These are phyloP conservation scores for Ceratobasidium sp. DNA, from an alignment of 1,284 basidiomycete species.

Conservation along the genomic window DNA sequence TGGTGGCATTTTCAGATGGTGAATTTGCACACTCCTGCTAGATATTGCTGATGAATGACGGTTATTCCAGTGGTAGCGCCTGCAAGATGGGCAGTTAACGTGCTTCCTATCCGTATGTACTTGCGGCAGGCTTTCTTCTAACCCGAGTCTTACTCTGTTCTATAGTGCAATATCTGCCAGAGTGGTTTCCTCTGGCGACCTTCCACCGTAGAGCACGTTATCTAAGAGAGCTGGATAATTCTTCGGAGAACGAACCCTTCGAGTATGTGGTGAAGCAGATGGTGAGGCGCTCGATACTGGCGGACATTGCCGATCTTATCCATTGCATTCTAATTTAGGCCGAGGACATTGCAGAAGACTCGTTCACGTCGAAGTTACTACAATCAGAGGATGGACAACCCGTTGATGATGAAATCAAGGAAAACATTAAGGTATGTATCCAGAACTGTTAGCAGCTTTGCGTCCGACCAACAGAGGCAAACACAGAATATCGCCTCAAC, in stretches of 20 bases:
- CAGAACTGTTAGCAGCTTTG: too few relatives aligned
- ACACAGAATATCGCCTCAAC: constrained; percentile 51
- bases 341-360: constrained; percentile 52
- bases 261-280: constrained; percentile 53
- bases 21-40: background rate
- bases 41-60: too few relatives aligned
- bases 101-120: constrained; percentile 15
- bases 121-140: too few relatives aligned
- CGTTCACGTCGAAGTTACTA: constrained; percentile 53
- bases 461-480: background rate
- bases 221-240: constrained; percentile 49
- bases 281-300: constrained; percentile 45
- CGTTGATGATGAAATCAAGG: constrained; percentile 48
- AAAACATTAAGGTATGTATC: background rate
- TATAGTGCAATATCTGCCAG: constrained; percentile 53
- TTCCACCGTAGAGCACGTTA: constrained; percentile 52
- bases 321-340: constrained; percentile 49
- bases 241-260: constrained; percentile 52
- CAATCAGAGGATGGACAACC: constrained; percentile 49
- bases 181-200: constrained; percentile 55
- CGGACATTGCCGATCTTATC: background rate
- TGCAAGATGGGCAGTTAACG: constrained; percentile 23
- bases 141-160: background rate
- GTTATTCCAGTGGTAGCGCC: background rate
- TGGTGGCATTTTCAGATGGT: constrained; percentile 36